A percentile compares a stretch with the other conserved stretches of the same genome.
These are phyloP conservation scores for Diaporthe ampelina DNA, from an alignment of 2,329 filamentous ascomycete genomes.

Conservation along the genomic window DNA sequence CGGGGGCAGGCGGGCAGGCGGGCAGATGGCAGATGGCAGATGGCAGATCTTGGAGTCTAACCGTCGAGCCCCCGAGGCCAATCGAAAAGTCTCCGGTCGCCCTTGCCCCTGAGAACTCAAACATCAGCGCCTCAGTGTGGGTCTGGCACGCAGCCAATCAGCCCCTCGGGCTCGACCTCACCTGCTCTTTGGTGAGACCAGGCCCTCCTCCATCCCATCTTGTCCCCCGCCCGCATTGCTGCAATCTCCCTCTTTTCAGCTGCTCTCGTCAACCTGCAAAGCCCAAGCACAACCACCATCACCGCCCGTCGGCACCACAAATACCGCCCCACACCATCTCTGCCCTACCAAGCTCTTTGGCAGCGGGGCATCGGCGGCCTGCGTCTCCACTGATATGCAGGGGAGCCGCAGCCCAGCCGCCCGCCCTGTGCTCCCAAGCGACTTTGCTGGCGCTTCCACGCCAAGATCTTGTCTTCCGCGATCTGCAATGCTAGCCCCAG, in stretches of 20 bases:
- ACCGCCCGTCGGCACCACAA: not conserved
- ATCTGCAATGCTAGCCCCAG: slow-evolving; percentile 2
- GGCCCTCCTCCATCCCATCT: slow-evolving; percentile 5
- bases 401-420: slow-evolving; percentile 10
- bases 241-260: slow-evolving; percentile 27
- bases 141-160: slow-evolving; percentile 29
- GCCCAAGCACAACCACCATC: not conserved
- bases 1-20: not conserved
- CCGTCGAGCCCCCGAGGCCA: not conserved
- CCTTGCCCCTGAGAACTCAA: slow-evolving; percentile 31
- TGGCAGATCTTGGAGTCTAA: slow-evolving; percentile 22
- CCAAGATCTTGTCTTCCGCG: slow-evolving; percentile 4
- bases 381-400: slow-evolving; percentile 10
- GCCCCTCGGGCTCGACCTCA: not conserved
- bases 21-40: not conserved
- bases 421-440: not conserved
- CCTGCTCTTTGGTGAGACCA: slow-evolving; percentile 23
- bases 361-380: slow-evolving; percentile 18
- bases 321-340: no score
- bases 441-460: slow-evolving; percentile 16
- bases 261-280: not conserved
- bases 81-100: slow-evolving; percentile 29
- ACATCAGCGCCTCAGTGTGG: slow-evolving; percentile 30
- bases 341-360: slow-evolving; percentile 17
- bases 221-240: not conserved